phyloP scores from a whole-genome alignment of 108 stramenopile species.

The Cyclotella kingstonii region DNA sequence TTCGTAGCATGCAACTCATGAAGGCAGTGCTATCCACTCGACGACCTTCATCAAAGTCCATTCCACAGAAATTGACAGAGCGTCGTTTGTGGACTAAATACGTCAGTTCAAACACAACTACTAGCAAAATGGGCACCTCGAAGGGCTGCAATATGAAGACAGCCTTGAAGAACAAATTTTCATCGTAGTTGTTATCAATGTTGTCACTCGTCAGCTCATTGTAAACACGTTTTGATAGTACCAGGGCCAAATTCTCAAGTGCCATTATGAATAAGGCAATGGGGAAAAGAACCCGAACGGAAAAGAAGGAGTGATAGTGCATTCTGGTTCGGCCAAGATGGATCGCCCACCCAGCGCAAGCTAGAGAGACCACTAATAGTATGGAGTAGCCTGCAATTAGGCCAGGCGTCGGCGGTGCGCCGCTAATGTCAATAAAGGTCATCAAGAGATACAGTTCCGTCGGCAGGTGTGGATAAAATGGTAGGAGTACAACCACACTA shows the following conservation, averaged over 20 bases:
- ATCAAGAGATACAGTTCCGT: background rate
- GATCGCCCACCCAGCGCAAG: constrained; percentile 16
- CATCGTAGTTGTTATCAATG: constrained; percentile 4
- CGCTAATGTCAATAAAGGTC: constrained; percentile 41
- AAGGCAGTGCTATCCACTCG: constrained; percentile 34
- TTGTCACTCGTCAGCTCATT: constrained; percentile 3
- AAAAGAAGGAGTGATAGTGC: constrained; percentile 36
- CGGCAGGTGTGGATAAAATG: background rate
- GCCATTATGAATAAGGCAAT: constrained; percentile 28
- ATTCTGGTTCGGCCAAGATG: constrained; percentile 24
- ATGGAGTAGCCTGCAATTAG: constrained; percentile 41
- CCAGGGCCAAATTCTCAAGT: constrained; percentile 31
- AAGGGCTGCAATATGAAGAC: constrained; percentile 37
- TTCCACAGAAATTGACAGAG: constrained; percentile 55
- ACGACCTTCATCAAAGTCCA: constrained; percentile 54
- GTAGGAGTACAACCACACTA: background rate
- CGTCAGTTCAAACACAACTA: constrained; percentile 47
- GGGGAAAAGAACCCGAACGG: constrained; percentile 40
- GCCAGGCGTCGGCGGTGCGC: constrained; percentile 13
- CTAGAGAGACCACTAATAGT: constrained; percentile 20
- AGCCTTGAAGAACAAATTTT: constrained; percentile 16
- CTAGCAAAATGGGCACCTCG: constrained; percentile 37
- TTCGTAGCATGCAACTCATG: constrained; percentile 46
- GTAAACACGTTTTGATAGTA: constrained; percentile 16
- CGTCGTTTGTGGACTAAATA: constrained; percentile 50